Percentiles rank a stretch among this genome's conserved stretches.
Conservation (phyloP, 208 protist species). For the Novymonas esmeraldas region DNA sequence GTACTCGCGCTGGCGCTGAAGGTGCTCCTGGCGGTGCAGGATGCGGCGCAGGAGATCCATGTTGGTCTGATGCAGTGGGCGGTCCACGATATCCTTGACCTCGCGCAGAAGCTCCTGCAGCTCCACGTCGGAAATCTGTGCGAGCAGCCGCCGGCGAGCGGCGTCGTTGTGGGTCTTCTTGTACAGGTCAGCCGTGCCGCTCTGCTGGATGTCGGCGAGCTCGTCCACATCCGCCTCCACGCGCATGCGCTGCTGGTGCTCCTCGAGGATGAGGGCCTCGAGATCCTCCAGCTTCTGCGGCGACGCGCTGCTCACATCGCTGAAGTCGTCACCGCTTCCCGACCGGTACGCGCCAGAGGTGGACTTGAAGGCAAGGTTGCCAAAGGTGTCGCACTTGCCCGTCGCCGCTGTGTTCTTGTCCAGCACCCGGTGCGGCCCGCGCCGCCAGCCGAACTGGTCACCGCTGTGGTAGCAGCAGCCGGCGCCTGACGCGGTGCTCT, state of each 20-base stretch:
- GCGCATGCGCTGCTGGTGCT: constrained; percentile 58
- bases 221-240: constrained; percentile 66
- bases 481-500: constrained; percentile 7
- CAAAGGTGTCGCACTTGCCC: constrained; percentile 81
- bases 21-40: constrained; percentile 53
- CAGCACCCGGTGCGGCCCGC: constrained; percentile 65
- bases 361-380: constrained; percentile 79
- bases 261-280: constrained; percentile 73
- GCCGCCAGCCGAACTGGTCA: constrained; percentile 64
- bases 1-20: constrained; percentile 51
- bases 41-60: constrained; percentile 70
- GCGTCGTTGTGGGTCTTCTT: constrained; percentile 46
- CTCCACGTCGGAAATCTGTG: constrained; percentile 47
- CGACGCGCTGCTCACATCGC: constrained; percentile 68
- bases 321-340: constrained; percentile 25
- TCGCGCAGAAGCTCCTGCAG: constrained; percentile 69
- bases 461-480: constrained; percentile 61
- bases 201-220: constrained; percentile 48
- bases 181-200: constrained; percentile 55
- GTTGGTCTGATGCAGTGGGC: constrained; percentile 78
- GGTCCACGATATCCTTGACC: constrained; percentile 55
- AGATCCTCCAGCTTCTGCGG: constrained; percentile 70
- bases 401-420: constrained; percentile 65
- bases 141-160: constrained; percentile 31
- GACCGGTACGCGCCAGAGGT: constrained; percentile 19